Evolutionary conservation across 176 grass and related monocot species (phyloP), one percentile per base, ranked within the genome.

Genomic region (Oryza rufipogon): DNA sequence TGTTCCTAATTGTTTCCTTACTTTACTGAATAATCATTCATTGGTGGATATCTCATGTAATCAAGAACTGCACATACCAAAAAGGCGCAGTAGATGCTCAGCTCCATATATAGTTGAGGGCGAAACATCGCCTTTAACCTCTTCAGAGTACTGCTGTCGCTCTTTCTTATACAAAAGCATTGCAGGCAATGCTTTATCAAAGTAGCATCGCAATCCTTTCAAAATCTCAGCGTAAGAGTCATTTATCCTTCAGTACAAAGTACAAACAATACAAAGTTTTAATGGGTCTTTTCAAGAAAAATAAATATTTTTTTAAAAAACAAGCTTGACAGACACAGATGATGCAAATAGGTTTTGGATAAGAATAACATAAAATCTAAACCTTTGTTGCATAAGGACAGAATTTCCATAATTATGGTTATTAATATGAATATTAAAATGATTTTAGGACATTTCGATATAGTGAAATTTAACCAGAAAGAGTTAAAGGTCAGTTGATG

Each of bases 151-250:
- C 85, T 98, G 96, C 15, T 86, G 63, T 75, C 86, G 76, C 66
- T 98, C 93, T 87, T 89, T 98, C 86, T 93, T 98, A 85, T 98
- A 98, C 3, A 98, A 86, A 93, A 95, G 96, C 91, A 98, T 91
- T 56, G 89, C 87, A 66, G 92, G 92, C 70, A 98, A 98, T 85
- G 91, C 92, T 80, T 98, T 98, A 81, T 98, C 95, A 79, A 98
- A 98, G 69, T 98, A 98, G 84, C 89, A 95, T 68, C 96, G 89
- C 17, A 98, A 56, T 76, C 96, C 96, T 91, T 93, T 98, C 30
- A 95, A 80, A 66, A 98, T 90, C 89, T 98, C 96, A 74, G 86
- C 87, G 68, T 91, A 85, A 10, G 91, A 93, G 45, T 98, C 96
- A 85, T 86, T 80, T 88, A 98, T 89, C 91, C 96, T 98, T 75